phyloP scores from a whole-genome alignment of 768 basidiomycete genomes.

The Galerina sulciceps region DNA sequence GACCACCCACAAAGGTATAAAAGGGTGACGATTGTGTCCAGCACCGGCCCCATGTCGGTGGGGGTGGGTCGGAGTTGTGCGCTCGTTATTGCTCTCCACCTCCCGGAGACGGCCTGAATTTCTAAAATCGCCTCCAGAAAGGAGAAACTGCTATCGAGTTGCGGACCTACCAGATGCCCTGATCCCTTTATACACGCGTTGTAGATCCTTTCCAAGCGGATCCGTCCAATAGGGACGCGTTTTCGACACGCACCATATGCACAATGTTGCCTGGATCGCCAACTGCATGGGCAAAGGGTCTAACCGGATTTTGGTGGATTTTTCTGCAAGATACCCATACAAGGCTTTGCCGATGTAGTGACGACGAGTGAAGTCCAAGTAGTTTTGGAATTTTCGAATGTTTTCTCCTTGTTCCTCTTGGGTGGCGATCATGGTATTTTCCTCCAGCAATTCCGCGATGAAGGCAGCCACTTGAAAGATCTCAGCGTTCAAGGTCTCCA shows the following conservation, averaged over 20 bases:
- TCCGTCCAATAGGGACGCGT: background rate
- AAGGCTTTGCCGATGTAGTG: background rate
- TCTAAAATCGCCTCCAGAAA: slow-evolving; percentile 30
- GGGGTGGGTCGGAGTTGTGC: background rate
- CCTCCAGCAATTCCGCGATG: slow-evolving; percentile 40
- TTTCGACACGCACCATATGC: background rate
- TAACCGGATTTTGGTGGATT: background rate
- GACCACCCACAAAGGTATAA: slow-evolving; percentile 25
- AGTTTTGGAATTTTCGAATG: background rate
- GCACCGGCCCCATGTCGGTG: background rate
- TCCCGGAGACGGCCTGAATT: slow-evolving; percentile 48
- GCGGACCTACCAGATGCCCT: slow-evolving; percentile 27
- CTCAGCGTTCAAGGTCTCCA: slow-evolving; percentile 41
- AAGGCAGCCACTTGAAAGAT: slow-evolving; percentile 44
- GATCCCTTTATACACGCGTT: slow-evolving; percentile 8
- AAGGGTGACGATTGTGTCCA: slow-evolving; percentile 9
- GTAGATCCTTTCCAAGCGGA: background rate
- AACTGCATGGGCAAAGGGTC: background rate
- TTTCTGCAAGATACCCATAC: background rate
- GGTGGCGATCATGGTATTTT: slow-evolving; percentile 20
- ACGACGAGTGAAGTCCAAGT: background rate
- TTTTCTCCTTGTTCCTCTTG: background rate
- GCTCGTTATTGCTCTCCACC: slow-evolving; percentile 55
- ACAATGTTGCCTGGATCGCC: background rate
- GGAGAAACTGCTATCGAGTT: background rate